These are phyloP conservation scores for Dendrobium chrysotoxum DNA, from an alignment of 106 monocot species.

Conservation along the genomic window DNA sequence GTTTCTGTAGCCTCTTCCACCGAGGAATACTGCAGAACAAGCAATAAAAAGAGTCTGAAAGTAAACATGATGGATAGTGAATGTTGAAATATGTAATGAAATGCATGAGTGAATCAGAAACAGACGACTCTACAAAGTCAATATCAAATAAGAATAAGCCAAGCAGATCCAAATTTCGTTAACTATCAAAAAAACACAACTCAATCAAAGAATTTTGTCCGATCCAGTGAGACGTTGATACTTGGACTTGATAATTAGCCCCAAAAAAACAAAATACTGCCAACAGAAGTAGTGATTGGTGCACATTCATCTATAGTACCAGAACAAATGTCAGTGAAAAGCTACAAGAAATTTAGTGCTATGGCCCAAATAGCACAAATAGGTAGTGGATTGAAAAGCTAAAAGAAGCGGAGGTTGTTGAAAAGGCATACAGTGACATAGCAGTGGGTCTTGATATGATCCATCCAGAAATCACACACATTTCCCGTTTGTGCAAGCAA, in stretches of 20 bases:
- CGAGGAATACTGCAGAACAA: constrained; percentile 53
- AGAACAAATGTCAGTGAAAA: too few species aligned
- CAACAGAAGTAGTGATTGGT: too few species aligned
- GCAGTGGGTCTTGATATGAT: constrained; percentile 64
- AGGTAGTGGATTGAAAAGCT: background rate
- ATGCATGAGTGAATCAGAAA: too few species aligned
- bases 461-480: constrained; percentile 56
- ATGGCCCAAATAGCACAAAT: background rate
- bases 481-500: constrained; percentile 47
- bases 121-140: too few species aligned
- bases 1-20: constrained; percentile 65
- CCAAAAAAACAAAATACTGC: too few species aligned
- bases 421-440: constrained; percentile 40
- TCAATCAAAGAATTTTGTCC: background rate
- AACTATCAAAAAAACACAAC: background rate
- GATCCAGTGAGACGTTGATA: too few species aligned
- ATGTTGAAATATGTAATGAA: too few species aligned
- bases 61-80: background rate
- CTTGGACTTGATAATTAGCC: too few species aligned
- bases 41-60: background rate
- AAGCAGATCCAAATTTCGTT: too few species aligned
- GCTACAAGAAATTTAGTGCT: too few species aligned
- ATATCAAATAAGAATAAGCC: too few species aligned
- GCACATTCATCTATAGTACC: too few species aligned
- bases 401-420: background rate